Percentiles rank a stretch among this genome's conserved stretches.
Evolutionary conservation across 306 rosid species (phyloP).

Genomic region (Pyrus bretschneideri): DNA sequence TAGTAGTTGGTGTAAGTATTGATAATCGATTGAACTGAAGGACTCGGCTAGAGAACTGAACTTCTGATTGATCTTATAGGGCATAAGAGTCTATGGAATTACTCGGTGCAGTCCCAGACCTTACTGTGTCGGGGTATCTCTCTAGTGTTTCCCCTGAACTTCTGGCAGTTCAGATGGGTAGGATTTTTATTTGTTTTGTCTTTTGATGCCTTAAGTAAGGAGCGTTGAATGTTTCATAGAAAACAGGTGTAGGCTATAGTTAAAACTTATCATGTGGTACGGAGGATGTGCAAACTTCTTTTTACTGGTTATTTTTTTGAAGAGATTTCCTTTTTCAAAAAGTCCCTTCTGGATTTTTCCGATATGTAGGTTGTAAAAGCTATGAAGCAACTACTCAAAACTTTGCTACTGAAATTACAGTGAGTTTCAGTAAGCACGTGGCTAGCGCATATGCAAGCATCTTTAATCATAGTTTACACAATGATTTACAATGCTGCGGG

Average conservation of each 20-base stretch:
- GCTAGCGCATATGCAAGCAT: not conserved
- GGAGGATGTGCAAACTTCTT: not conserved
- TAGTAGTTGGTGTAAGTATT: not conserved
- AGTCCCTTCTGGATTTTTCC: not conserved
- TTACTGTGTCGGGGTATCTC: not conserved
- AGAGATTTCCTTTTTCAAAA: not conserved
- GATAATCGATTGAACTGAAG: not conserved
- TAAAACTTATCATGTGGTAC: not conserved
- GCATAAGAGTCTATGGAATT: not conserved
- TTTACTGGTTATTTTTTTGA: not conserved
- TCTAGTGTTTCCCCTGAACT: not conserved
- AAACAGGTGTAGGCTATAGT: not conserved
- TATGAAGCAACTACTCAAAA: not conserved
- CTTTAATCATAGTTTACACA: not conserved
- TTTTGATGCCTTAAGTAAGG: not conserved
- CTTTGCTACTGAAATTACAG: not conserved
- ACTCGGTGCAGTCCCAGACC: not conserved
- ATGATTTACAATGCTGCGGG: not conserved
- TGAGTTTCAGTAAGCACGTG: not conserved
- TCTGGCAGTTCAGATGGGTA: not conserved
- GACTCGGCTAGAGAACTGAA: not conserved
- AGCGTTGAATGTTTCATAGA: not conserved
- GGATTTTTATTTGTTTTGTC: not conserved
- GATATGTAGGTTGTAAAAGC: not conserved
- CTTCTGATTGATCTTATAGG: slow-evolving; percentile 4